These are phyloP conservation scores for Lachancea dasiensis DNA, from an alignment of 805 yeast species.

Conservation along the genomic window DNA sequence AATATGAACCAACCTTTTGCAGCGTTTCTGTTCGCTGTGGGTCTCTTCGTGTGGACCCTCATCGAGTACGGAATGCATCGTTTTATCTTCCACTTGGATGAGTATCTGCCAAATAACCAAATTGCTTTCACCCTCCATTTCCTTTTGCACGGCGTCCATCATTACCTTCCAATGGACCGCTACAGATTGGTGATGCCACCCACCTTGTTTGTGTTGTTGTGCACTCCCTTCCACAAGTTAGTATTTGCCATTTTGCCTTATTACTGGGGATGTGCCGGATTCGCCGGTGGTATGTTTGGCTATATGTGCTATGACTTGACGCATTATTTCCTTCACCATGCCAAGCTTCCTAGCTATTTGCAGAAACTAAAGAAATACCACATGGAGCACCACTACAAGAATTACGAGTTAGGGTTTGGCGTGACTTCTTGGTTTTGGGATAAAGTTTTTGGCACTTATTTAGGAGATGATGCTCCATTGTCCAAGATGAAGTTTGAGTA, in stretches of 20 bases:
- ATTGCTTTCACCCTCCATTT: conserved; percentile 77
- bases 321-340: conserved; percentile 93
- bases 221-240: conserved; percentile 73
- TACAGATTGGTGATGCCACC: conserved; percentile 96
- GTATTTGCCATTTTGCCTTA: conserved; percentile 75
- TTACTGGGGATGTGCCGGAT: conserved; percentile 82
- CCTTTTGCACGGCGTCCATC: conserved; percentile 92
- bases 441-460: conserved; percentile 75
- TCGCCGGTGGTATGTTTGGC: conserved; percentile 94
- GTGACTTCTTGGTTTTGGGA: conserved; percentile 96
- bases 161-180: conserved; percentile 95
- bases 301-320: conserved; percentile 87
- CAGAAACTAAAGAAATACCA: conserved; percentile 84
- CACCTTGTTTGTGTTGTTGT: conserved; percentile 62
- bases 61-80: conserved; percentile 86
- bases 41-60: conserved; percentile 90
- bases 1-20: conserved; percentile 43
- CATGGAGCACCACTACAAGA: conserved; percentile 95
- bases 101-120: conserved; percentile 75
- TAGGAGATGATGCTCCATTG: conserved; percentile 39
- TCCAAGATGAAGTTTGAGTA: conserved; percentile 33
- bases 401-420: conserved; percentile 94
- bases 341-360: conserved; percentile 67
- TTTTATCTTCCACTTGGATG: conserved; percentile 87
- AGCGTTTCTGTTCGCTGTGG: conserved; percentile 59